Evolutionary conservation across 345 rosid species (phyloP).

Genomic region (Moricandia moricandioides): DNA sequence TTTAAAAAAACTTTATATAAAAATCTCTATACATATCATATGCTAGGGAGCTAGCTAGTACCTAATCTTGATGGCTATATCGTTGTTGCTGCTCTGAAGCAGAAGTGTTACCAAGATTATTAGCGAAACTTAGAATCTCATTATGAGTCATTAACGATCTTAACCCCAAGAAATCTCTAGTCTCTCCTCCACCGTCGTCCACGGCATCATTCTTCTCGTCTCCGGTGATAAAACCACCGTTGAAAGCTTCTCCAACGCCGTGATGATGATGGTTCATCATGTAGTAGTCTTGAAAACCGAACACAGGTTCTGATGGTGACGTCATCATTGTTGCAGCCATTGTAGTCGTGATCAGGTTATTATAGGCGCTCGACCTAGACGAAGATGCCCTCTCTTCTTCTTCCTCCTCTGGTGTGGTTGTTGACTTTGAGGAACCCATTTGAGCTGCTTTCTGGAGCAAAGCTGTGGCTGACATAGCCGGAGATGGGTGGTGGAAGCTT

Average conservation of each 20-base stretch:
- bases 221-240: constrained; percentile 20
- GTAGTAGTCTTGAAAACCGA: constrained; percentile 31
- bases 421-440: constrained; percentile 67
- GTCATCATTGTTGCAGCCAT: constrained; percentile 34
- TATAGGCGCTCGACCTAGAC: constrained; percentile 16
- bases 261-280: constrained; percentile 30
- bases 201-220: constrained; percentile 10
- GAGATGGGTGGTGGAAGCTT: constrained; percentile 25
- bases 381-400: constrained; percentile 17
- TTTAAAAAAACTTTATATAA: constrained; percentile 2
- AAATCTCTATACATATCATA: constrained; percentile 30
- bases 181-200: constrained; percentile 47
- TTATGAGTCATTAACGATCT: constrained; percentile 59
- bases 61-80: constrained; percentile 24
- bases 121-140: constrained; percentile 63
- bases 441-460: constrained; percentile 87
- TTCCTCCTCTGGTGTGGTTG: constrained; percentile 22
- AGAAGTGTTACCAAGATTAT: constrained; percentile 46
- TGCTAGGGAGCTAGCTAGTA: background rate
- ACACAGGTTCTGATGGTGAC: constrained; percentile 23
- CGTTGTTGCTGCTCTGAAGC: constrained; percentile 25
- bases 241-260: constrained; percentile 46
- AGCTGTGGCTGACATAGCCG: constrained; percentile 89
- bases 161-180: constrained; percentile 86
- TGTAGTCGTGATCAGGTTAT: constrained; percentile 23